Evolutionary conservation across 257 asterid species (phyloP), one percentile per base, ranked within the genome.

Genomic region (Penstemon barbatus): DNA sequence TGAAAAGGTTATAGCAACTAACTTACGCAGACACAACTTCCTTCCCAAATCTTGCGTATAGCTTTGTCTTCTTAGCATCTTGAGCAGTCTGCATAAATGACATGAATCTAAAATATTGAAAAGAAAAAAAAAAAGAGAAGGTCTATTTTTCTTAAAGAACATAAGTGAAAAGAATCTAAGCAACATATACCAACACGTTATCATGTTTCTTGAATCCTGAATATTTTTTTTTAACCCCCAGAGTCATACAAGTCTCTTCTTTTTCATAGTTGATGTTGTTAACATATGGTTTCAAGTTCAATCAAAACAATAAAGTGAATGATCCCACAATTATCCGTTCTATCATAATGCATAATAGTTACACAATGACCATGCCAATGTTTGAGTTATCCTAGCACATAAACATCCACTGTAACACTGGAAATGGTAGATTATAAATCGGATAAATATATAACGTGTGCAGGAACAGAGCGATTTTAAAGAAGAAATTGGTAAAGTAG

Each of bases 1-100:
- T 40, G 66, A 63, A 62, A 61, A 69, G 33, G 59, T 4, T 46
- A 18, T 66, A 40, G 63, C 37, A 51, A 71, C 66, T 46, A 63
- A 89, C 98, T 86, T 88, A 90, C 95, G 86, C 98, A 43, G 98
- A 86, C 41, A 92, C 93, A 65, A 92, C 92, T 82, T 90, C 93
- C 83, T 92, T 92, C 78, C 98, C 97, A 1, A 90, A 82, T 81
- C 89, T 88, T 19, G 89, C 81, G 45, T 76, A 87, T 62, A 89
- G 71, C 84, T 92, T 92, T 66, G 83, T 57, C 83, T 92, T 88
- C 90, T 88, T 92, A 65, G 87, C 90, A 81, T 90, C 81, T 70
- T 85, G 88, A 50, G 97, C 82, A 48, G 91, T 88, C 98, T 92
- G 92, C 84, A 74, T 12, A 43, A 61, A 68, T 54, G 55, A 66